Conservation (phyloP, 2,329 filamentous ascomycete species). For the Zymoseptoria brevis region DNA sequence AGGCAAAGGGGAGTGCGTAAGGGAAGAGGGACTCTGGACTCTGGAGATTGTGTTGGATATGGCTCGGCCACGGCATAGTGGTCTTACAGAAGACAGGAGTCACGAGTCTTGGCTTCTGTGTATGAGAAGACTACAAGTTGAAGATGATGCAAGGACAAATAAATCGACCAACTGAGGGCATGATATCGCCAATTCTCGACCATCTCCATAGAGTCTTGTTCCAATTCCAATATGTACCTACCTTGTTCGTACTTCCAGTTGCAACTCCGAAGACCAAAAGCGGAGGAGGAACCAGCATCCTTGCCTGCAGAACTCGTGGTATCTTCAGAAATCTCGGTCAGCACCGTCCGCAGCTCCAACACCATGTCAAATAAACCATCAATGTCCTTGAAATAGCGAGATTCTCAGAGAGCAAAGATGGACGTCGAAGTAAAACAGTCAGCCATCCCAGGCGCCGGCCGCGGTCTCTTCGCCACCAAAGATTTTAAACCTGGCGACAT, state of each 20-base stretch:
- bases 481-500: slow-evolving; percentile 42
- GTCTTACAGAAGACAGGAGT: no score
- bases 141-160: not conserved
- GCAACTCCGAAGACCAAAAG: no score
- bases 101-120: no score
- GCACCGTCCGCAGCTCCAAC: not conserved
- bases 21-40: not conserved
- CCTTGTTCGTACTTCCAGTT: no score
- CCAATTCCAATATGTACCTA: no score
- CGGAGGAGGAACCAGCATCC: not conserved
- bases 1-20: slow-evolving; percentile 35
- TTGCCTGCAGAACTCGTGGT: not conserved
- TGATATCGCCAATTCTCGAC: not conserved
- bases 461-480: slow-evolving; percentile 47
- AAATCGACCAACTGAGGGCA: not conserved
- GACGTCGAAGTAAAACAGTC: slow-evolving; percentile 20
- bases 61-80: not conserved
- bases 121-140: not conserved
- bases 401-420: slow-evolving; percentile 2
- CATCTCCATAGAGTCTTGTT: not conserved
- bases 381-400: not conserved
- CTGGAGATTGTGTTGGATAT: not conserved
- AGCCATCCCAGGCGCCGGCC: slow-evolving; percentile 33
- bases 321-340: not conserved
- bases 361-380: slow-evolving; percentile 4